phyloP scores from a whole-genome alignment of 192 early-diverging fungal species.

The Coemansia sp. region DNA sequence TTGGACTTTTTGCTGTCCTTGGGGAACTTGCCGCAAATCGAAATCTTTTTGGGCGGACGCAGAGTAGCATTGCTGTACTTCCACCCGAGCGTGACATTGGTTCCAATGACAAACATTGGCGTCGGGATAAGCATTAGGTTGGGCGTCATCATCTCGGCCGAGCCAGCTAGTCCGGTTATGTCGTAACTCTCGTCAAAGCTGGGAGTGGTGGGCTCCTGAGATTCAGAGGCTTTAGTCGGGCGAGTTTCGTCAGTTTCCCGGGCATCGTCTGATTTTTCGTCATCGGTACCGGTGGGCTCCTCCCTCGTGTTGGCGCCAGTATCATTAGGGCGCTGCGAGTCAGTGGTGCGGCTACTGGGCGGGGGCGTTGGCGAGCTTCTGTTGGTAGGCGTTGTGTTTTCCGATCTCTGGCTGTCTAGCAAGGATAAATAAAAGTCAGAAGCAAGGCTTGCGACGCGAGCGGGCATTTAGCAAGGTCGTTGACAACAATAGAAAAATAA shows the following conservation, averaged over 20 bases:
- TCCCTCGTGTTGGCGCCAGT: slow-evolving; percentile 10
- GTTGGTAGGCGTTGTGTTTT: background rate
- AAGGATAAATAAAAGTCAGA: background rate
- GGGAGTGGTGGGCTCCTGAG: slow-evolving; percentile 3
- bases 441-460: background rate
- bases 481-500: background rate
- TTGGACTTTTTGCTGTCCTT: slow-evolving; percentile 18
- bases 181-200: slow-evolving; percentile 45
- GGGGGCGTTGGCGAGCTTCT: slow-evolving; percentile 2
- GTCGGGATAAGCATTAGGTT: slow-evolving; percentile 26
- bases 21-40: slow-evolving; percentile 47
- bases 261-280: background rate
- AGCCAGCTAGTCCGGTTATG: slow-evolving; percentile 32
- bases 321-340: background rate
- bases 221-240: background rate
- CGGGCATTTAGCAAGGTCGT: background rate
- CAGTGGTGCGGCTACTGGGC: background rate
- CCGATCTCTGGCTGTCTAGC: slow-evolving; percentile 3
- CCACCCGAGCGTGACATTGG: slow-evolving; percentile 40
- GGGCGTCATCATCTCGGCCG: slow-evolving; percentile 30
- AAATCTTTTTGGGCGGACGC: slow-evolving; percentile 33
- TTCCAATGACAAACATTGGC: slow-evolving; percentile 48
- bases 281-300: slow-evolving; percentile 8
- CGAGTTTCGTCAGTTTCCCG: background rate
- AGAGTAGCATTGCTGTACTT: slow-evolving; percentile 27